These are phyloP conservation scores for Entomortierella beljakovae DNA, from an alignment of 192 early-diverging fungal species.

Conservation along the genomic window DNA sequence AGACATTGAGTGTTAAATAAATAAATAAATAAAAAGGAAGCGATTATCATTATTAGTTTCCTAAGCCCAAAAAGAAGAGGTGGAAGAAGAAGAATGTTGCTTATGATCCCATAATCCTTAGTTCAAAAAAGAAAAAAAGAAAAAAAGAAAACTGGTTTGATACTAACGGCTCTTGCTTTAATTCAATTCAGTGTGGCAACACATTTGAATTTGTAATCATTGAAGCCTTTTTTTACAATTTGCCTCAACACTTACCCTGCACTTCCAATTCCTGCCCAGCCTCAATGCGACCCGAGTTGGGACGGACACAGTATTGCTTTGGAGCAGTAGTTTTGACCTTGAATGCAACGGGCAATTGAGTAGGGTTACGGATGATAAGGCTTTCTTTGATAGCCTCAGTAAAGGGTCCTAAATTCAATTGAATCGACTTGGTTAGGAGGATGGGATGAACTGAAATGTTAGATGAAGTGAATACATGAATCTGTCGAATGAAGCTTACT, in stretches of 20 bases:
- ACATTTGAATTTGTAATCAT: too few relatives aligned
- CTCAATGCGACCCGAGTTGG: conserved; percentile 87
- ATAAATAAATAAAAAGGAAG: not conserved
- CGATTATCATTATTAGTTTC: not conserved
- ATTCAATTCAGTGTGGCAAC: too few relatives aligned
- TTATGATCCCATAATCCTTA: too few relatives aligned
- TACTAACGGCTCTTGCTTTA: too few relatives aligned
- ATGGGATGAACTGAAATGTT: not conserved
- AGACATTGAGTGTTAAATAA: not conserved
- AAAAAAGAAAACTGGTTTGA: too few relatives aligned
- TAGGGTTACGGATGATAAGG: conserved; percentile 70
- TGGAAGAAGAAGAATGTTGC: too few relatives aligned
- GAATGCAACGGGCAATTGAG: conserved; percentile 81
- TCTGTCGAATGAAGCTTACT: conserved; percentile 54
- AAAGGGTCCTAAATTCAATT: conserved; percentile 68
- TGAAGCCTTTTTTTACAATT: too few relatives aligned
- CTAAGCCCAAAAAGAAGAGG: too few relatives aligned
- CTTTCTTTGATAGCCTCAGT: conserved; percentile 66
- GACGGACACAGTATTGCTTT: conserved; percentile 96
- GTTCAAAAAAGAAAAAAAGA: too few relatives aligned
- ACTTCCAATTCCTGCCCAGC: conserved; percentile 76
- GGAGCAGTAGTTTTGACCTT: conserved; percentile 99
- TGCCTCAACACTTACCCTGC: conserved; percentile 64
- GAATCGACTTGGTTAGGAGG: not conserved
- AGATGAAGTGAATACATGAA: not conserved